Percentiles rank a stretch among this genome's conserved stretches.
These are phyloP conservation scores for Medicago arabica DNA, from an alignment of 306 rosid genomes.

Conservation along the genomic window DNA sequence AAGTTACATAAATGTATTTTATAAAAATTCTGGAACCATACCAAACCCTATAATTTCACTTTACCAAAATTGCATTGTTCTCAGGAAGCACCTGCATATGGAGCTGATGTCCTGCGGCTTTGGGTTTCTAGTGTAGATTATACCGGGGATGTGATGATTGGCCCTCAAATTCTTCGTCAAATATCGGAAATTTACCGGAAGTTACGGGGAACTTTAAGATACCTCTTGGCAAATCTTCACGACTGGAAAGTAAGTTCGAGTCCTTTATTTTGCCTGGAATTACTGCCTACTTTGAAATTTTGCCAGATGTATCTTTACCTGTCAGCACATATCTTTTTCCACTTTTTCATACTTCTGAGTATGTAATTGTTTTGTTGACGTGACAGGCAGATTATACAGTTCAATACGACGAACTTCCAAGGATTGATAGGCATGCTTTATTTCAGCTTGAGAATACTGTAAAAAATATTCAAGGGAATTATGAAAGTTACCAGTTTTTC, in stretches of 20 bases:
- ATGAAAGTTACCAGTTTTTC: constrained; percentile 88
- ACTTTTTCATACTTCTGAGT: constrained; percentile 35
- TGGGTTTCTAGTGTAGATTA: constrained; percentile 99
- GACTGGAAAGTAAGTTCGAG: constrained; percentile 84
- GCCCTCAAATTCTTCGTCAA: constrained; percentile 96
- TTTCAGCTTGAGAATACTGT: constrained; percentile 94
- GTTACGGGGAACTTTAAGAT: constrained; percentile 96
- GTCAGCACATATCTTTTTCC: constrained; percentile 8
- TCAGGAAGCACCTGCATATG: constrained; percentile 95
- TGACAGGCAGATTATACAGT: constrained; percentile 74
- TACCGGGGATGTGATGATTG: constrained; percentile 84
- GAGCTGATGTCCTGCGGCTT: constrained; percentile 94
- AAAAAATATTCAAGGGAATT: constrained; percentile 73
- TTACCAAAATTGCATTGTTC: constrained; percentile 37
- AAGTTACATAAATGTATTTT: constrained; percentile 29
- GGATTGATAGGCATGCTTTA: constrained; percentile 84
- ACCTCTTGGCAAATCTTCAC: constrained; percentile 95
- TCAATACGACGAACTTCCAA: constrained; percentile 82
- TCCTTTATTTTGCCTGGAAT: constrained; percentile 31
- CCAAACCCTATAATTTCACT: constrained; percentile 27
- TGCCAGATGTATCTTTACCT: constrained; percentile 27
- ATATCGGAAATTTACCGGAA: constrained; percentile 96
- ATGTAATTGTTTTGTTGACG: constrained; percentile 43
- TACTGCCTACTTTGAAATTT: constrained; percentile 35
- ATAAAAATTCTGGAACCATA: constrained; percentile 16